Conservation (phyloP, 164 flowering plant genomes). For the Warburgia ugandensis region DNA sequence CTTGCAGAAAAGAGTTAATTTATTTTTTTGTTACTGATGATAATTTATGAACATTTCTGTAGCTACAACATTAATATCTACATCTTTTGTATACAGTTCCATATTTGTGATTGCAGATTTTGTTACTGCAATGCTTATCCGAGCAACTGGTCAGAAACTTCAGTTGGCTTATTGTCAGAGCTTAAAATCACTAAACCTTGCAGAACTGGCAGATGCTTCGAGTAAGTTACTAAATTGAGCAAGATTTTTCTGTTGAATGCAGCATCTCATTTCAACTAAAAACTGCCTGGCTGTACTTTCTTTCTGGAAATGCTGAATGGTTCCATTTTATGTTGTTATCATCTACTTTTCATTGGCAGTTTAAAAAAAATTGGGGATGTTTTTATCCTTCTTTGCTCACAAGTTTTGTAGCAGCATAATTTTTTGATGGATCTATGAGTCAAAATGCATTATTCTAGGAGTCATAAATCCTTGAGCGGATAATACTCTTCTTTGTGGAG, state of each 20-base stretch:
- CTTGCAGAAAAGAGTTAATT: too few relatives aligned
- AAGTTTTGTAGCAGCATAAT: too few relatives aligned
- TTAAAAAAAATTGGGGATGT: too few relatives aligned
- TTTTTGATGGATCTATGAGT: too few relatives aligned
- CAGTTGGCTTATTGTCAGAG: constrained; percentile 33
- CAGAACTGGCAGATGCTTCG: constrained; percentile 22
- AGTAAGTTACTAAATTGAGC: constrained; percentile 29
- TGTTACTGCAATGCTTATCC: constrained; percentile 72
- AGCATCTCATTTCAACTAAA: background rate
- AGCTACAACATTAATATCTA: constrained; percentile 25
- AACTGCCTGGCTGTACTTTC: too few relatives aligned
- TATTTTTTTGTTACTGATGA: background rate
- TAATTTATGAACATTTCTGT: constrained; percentile 8
- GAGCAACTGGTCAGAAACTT: constrained; percentile 58
- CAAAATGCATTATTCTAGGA: too few relatives aligned
- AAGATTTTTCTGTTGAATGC: background rate
- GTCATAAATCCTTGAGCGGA: too few relatives aligned
- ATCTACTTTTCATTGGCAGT: too few relatives aligned
- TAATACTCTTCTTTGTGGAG: too few relatives aligned
- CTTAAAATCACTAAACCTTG: constrained; percentile 40
- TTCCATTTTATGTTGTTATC: too few relatives aligned
- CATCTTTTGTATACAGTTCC: constrained; percentile 66
- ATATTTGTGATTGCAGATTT: constrained; percentile 85
- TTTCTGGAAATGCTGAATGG: too few relatives aligned
- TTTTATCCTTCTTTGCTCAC: too few relatives aligned